phyloP scores from a whole-genome alignment of 2,329 filamentous ascomycete species.

The Balansia obtecta region DNA sequence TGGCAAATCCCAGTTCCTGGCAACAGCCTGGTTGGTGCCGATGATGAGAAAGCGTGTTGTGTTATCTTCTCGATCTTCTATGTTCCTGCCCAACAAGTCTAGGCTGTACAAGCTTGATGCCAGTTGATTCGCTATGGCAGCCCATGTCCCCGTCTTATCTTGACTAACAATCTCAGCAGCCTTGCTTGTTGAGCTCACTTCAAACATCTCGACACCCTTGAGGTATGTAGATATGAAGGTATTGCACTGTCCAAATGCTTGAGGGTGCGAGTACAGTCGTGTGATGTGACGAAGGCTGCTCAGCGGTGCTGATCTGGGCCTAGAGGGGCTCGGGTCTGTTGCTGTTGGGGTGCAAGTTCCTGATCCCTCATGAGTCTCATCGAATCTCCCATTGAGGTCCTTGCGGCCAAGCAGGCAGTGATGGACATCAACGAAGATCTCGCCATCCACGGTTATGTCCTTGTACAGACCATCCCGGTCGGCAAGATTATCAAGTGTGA shows the following conservation, averaged over 20 bases:
- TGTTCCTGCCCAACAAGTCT: slow-evolving; percentile 53
- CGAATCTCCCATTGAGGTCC: slow-evolving; percentile 13
- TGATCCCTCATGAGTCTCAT: slow-evolving; percentile 21
- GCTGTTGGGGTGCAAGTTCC: slow-evolving; percentile 39
- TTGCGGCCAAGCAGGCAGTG: slow-evolving; percentile 66
- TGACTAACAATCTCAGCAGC: slow-evolving; percentile 67
- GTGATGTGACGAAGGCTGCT: slow-evolving; percentile 48
- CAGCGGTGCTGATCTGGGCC: slow-evolving; percentile 35
- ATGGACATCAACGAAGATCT: slow-evolving; percentile 77
- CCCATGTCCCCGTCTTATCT: slow-evolving; percentile 45
- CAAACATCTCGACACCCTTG: slow-evolving; percentile 63
- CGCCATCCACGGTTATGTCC: slow-evolving; percentile 65
- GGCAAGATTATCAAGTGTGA: slow-evolving; percentile 79
- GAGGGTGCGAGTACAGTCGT: slow-evolving; percentile 83
- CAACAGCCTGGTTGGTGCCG: slow-evolving; percentile 20
- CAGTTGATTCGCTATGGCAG: slow-evolving; percentile 66
- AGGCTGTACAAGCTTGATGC: slow-evolving; percentile 59
- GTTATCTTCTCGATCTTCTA: slow-evolving; percentile 66
- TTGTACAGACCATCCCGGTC: slow-evolving; percentile 53
- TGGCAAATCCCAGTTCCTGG: slow-evolving; percentile 14
- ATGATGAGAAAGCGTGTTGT: slow-evolving; percentile 70
- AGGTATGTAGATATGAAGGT: slow-evolving; percentile 59
- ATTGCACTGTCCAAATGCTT: slow-evolving; percentile 88
- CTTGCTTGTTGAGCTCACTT: slow-evolving; percentile 74
- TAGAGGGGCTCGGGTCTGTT: slow-evolving; percentile 29